These are phyloP conservation scores for Westerdykella ornata DNA, from an alignment of 2,329 filamentous ascomycete genomes.

Conservation along the genomic window DNA sequence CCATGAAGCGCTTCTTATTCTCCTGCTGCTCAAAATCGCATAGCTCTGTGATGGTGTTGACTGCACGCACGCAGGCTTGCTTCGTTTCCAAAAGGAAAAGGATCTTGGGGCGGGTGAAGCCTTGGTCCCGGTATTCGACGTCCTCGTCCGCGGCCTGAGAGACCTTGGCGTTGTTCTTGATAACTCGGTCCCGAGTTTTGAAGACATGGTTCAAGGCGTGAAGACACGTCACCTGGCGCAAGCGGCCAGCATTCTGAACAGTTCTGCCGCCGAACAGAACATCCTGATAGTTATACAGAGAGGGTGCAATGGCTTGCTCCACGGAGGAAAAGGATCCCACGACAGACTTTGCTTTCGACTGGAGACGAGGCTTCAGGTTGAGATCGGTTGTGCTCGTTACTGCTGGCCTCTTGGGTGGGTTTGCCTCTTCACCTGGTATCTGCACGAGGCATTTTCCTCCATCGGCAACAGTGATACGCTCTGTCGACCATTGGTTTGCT, in stretches of 20 bases:
- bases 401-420: conserved; percentile 13
- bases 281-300: conserved; percentile 78
- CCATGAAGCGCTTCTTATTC: conserved; percentile 86
- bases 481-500: conserved; percentile 45
- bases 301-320: conserved; percentile 60
- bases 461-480: conserved; percentile 28
- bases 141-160: conserved; percentile 57
- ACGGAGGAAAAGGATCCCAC: conserved; percentile 51
- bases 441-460: conserved; percentile 28
- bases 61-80: conserved; percentile 71
- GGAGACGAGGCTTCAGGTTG: conserved; percentile 29
- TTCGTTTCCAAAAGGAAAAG: conserved; percentile 85
- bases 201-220: conserved; percentile 89
- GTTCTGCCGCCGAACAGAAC: conserved; percentile 69
- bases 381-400: conserved; percentile 23
- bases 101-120: conserved; percentile 90
- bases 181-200: conserved; percentile 83
- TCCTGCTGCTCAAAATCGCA: conserved; percentile 86
- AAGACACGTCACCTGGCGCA: conserved; percentile 68
- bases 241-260: conserved; percentile 57
- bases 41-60: conserved; percentile 69
- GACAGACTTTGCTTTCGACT: conserved; percentile 24
- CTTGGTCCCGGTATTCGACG: conserved; percentile 79
- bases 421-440: conserved; percentile 16
- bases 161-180: conserved; percentile 84